Base-by-base conservation (phyloP, 2,329 filamentous ascomycete genomes). In the Diplocarpon mali region DNA sequence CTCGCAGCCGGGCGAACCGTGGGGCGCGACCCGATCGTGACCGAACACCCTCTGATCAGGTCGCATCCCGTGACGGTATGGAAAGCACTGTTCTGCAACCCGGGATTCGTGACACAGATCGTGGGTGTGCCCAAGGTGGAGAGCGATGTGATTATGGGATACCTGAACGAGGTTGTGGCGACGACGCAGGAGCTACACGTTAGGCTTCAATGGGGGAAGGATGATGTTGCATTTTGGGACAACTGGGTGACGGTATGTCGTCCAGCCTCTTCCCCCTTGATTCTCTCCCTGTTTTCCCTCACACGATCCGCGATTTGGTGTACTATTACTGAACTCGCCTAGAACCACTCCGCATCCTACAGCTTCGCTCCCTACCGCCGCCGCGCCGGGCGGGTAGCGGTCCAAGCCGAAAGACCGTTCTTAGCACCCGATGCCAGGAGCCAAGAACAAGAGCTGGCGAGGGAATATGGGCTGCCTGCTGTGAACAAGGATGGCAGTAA, bases 171-270 rank as follows among this genome's bases (percentile, higher is more conserved):
- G 53, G 63, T 77, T 17, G 67, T 78, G 6, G 62, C 69, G 2
- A 73, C 72, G 1, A 76, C 69, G 6, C 80, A 82, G 35, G 83
- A 88, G 60, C 68, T 82, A 47, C 81, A 86, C 54, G 80, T 75
- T 5, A 71, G 82, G 14, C 77, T 81, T 56, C 70, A 73, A 52
- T 83, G 80, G 79, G 68, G 70, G 35, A 71, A 75, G 50, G 71
- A 75, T 35, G 80, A 82, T 46, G 75, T 85, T 1, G 78, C 78
- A 0, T 70, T 84, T 46, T 84, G 80, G 79, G 79, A 83, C 57
- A 83, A 83, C 51, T 66, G 78, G 14, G 64, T 70, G 31, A 53
- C 40, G 24, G 41, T 53, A 32, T 32, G 30, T 32, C 30, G 30
- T 24, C 20, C 7, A 24, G 3, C 20, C 7, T 24, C 20, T 24